Evolutionary conservation across 2,329 filamentous ascomycete species (phyloP).

Genomic region (Aspergillus aculeatinus): DNA sequence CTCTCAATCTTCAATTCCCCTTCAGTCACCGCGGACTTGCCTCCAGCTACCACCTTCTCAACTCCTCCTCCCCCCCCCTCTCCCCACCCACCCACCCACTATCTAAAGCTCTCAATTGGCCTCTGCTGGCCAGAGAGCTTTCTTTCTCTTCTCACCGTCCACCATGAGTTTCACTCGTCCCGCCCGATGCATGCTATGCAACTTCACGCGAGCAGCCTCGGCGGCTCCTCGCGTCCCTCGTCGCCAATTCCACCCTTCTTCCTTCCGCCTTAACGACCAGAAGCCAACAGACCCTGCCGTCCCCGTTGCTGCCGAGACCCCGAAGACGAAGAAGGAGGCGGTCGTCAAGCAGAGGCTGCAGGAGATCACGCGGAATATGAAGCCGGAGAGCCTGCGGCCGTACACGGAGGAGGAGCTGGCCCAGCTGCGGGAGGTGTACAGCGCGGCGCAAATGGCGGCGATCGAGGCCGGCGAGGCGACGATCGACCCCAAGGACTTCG

Average conservation of each 20-base stretch:
- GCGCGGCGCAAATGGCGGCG: constrained; percentile 75
- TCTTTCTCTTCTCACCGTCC: constrained; percentile 8
- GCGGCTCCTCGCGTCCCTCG: constrained; percentile 44
- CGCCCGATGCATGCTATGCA: constrained; percentile 52
- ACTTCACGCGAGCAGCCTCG: constrained; percentile 43
- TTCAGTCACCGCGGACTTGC: background rate
- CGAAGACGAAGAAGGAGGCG: background rate
- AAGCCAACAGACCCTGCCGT: constrained; percentile 37
- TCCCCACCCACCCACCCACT: background rate
- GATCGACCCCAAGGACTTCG: constrained; percentile 71
- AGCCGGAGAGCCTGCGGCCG: constrained; percentile 45
- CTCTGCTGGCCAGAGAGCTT: constrained; percentile 32
- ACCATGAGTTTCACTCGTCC: constrained; percentile 52
- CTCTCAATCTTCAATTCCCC: constrained; percentile 2
- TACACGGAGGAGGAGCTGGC: constrained; percentile 68
- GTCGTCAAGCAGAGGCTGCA: constrained; percentile 21
- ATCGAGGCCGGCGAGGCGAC: constrained; percentile 77
- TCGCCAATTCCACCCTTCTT: constrained; percentile 51
- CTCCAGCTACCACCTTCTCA: constrained; percentile 3
- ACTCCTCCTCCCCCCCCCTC: background rate
- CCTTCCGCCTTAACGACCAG: constrained; percentile 37
- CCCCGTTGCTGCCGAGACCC: background rate
- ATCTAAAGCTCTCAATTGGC: constrained; percentile 19
- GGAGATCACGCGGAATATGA: constrained; percentile 23
- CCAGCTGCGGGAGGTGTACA: constrained; percentile 66